Conservation (phyloP, 2,329 filamentous ascomycete species). For the Cryphonectria parasitica region DNA sequence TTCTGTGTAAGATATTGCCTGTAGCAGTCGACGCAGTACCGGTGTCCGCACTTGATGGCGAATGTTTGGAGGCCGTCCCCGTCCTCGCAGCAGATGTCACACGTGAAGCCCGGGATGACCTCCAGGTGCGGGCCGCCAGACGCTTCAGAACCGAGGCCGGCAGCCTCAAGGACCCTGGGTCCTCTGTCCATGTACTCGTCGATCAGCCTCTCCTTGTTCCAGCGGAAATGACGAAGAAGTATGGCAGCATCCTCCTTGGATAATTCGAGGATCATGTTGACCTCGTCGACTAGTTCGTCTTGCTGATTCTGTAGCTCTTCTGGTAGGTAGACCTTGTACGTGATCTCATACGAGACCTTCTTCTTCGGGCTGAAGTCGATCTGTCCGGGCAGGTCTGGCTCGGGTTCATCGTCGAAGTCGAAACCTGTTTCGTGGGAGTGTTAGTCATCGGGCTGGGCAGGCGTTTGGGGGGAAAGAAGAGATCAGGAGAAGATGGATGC, state of each 20-base stretch:
- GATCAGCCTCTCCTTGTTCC: constrained; percentile 95
- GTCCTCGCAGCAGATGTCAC: constrained; percentile 97
- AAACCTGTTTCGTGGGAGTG: constrained; percentile 50
- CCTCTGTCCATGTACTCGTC: constrained; percentile 95
- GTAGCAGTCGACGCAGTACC: constrained; percentile 93
- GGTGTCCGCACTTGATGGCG: constrained; percentile 91
- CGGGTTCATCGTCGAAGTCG: constrained; percentile 61
- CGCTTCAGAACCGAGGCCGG: constrained; percentile 74
- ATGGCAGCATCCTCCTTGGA: constrained; percentile 90
- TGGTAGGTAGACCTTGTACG: constrained; percentile 81
- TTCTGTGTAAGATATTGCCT: constrained; percentile 89
- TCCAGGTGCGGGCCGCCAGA: constrained; percentile 69
- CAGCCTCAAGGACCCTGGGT: constrained; percentile 78
- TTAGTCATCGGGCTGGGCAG: constrained; percentile 20
- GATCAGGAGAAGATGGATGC: background rate
- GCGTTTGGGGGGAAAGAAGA: constrained; percentile 20
- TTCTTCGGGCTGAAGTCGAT: constrained; percentile 72
- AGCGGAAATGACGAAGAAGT: constrained; percentile 83
- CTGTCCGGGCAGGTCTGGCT: constrained; percentile 55
- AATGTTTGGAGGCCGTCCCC: constrained; percentile 77
- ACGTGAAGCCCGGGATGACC: constrained; percentile 75
- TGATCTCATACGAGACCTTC: constrained; percentile 79
- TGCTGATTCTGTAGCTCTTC: constrained; percentile 84
- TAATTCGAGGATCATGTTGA: constrained; percentile 88
- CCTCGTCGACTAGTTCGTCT: constrained; percentile 82